Percentiles rank a stretch among this genome's conserved stretches.
phyloP scores from a whole-genome alignment of 495 filamentous ascomycete genomes.

The Trypethelium eluteriae region DNA sequence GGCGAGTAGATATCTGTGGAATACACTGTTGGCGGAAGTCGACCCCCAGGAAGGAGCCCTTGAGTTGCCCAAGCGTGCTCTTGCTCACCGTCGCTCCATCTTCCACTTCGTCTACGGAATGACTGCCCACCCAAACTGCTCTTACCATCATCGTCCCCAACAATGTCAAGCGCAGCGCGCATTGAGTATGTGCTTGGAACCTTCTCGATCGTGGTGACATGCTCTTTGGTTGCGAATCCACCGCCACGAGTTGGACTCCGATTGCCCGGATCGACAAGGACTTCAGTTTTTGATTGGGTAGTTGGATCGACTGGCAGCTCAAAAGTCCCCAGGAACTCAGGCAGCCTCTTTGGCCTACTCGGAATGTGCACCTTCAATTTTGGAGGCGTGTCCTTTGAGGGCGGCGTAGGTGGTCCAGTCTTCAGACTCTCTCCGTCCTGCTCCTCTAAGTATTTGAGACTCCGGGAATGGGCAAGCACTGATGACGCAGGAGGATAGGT shows the following conservation, averaged over 20 bases:
- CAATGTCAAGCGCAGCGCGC: constrained; percentile 15
- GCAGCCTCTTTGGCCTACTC: not conserved
- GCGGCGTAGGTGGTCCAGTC: constrained; percentile 24
- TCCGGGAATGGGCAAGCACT: constrained; percentile 21
- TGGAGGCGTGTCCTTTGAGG: constrained; percentile 27
- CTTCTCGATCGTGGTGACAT: constrained; percentile 17
- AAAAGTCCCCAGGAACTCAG: not conserved
- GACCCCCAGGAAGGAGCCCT: constrained; percentile 16
- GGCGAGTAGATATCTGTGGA: constrained; percentile 14
- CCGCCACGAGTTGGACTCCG: constrained; percentile 19
- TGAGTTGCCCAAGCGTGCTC: constrained; percentile 1
- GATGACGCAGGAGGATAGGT: constrained; percentile 13
- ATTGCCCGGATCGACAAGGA: constrained; percentile 4
- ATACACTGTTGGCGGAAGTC: constrained; percentile 13
- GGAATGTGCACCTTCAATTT: constrained; percentile 14
- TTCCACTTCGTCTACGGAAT: not conserved
- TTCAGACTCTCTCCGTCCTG: not conserved
- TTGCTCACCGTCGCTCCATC: constrained; percentile 15
- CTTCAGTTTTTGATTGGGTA: not conserved
- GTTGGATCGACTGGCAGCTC: too few relatives aligned
- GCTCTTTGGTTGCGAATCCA: constrained; percentile 17
- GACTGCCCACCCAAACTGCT: not conserved
- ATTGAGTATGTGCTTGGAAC: constrained; percentile 18
- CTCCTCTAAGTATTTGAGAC: constrained; percentile 23
- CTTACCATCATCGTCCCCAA: not conserved